These are phyloP conservation scores for Linum lewisii DNA, from an alignment of 345 rosid species.

Conservation along the genomic window DNA sequence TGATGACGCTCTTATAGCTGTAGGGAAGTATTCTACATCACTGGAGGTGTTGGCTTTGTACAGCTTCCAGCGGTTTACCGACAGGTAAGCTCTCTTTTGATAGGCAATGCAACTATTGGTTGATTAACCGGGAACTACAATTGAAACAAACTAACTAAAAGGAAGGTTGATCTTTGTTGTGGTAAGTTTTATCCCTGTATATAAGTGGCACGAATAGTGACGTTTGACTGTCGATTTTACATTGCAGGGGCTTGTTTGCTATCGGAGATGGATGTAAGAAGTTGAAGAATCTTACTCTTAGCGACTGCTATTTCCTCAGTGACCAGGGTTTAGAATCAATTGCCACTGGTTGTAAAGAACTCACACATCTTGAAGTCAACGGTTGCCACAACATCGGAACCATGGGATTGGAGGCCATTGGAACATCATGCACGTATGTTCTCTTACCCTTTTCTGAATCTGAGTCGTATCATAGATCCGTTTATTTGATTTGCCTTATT, in stretches of 20 bases:
- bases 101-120: not conserved
- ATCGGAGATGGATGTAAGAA: conserved; percentile 75
- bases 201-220: conserved; percentile 4
- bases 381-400: conserved; percentile 93
- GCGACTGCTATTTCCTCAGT: conserved; percentile 70
- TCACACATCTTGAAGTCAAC: conserved; percentile 76
- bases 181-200: not conserved
- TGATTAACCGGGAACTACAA: not conserved
- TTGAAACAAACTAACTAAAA: too few relatives aligned
- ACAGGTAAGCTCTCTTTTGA: conserved; percentile 41
- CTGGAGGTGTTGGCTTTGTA: conserved; percentile 66
- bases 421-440: conserved; percentile 69
- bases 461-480: not conserved
- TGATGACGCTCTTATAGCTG: conserved; percentile 57
- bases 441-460: not conserved
- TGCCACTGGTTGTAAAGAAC: conserved; percentile 67
- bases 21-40: conserved; percentile 49
- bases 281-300: conserved; percentile 60
- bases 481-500: not conserved
- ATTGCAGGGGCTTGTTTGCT: conserved; percentile 66
- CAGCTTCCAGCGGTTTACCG: conserved; percentile 73
- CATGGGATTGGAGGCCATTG: conserved; percentile 64
- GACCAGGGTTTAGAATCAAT: conserved; percentile 75
- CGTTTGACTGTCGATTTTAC: conserved; percentile 12
- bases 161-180: not conserved